Evolutionary conservation across 495 filamentous ascomycete genomes (phyloP).

Genomic region (Platismatia glauca): DNA sequence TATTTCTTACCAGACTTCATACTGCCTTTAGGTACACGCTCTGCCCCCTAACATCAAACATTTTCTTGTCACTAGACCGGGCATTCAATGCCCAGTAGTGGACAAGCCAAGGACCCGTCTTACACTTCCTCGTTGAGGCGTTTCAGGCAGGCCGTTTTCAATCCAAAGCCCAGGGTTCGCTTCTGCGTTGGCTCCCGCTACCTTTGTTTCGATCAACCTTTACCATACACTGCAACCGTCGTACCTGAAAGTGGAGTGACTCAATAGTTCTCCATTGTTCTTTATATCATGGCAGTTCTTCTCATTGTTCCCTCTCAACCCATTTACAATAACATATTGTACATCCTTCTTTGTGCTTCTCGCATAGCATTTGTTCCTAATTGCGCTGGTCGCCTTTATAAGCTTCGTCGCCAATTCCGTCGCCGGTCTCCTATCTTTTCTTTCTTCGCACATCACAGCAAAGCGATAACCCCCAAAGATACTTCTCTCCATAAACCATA

Average conservation of each 20-base stretch:
- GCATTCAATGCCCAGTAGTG: background rate
- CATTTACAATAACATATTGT: background rate
- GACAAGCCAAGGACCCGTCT: background rate
- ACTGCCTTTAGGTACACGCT: background rate
- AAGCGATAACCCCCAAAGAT: background rate
- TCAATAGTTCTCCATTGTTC: background rate
- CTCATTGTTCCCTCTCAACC: background rate
- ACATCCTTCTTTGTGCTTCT: background rate
- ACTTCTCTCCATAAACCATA: background rate
- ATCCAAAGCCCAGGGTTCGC: background rate
- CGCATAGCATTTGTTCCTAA: background rate
- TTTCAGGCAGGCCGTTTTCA: background rate
- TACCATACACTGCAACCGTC: background rate
- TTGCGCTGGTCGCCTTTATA: conserved; percentile 1
- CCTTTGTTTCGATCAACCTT: background rate
- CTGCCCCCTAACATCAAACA: background rate
- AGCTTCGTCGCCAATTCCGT: background rate
- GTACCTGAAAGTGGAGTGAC: background rate
- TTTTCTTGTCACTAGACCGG: background rate
- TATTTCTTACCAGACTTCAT: background rate
- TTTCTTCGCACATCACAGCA: background rate
- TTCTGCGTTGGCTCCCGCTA: too few relatives aligned
- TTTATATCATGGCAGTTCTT: background rate
- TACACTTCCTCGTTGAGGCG: background rate
- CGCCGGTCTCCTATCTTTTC: background rate